phyloP scores from a whole-genome alignment of 495 filamentous ascomycete genomes.

The Penicillium paradoxum region DNA sequence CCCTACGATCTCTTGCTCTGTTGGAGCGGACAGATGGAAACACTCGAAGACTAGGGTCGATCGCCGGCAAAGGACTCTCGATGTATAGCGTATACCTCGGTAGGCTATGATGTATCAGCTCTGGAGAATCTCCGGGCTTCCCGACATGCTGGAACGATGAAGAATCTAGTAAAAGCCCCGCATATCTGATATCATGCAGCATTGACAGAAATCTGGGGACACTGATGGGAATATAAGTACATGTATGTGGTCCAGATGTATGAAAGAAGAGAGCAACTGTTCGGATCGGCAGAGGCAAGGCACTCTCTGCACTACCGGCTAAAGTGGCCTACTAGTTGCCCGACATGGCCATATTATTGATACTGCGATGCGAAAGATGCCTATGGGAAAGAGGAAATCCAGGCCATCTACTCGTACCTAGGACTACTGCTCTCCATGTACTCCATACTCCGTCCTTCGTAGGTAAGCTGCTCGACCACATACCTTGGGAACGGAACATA shows the following conservation, averaged over 20 bases:
- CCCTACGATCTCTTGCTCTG: neutral
- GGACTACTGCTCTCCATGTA: neutral
- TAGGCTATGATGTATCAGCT: conserved; percentile 1
- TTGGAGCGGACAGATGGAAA: neutral
- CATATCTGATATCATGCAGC: conserved; percentile 13
- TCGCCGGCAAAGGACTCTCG: conserved; percentile 1
- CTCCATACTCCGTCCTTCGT: neutral
- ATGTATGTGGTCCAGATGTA: no score
- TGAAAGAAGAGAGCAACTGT: neutral
- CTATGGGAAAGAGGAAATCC: neutral
- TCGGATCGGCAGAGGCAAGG: conserved; percentile 1
- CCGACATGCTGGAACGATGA: conserved; percentile 12
- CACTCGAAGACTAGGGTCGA: neutral
- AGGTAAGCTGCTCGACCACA: neutral
- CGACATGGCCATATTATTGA: neutral
- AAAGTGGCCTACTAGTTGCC: neutral
- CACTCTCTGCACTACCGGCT: neutral
- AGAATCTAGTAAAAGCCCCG: conserved; percentile 7
- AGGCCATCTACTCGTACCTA: neutral
- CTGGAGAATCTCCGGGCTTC: conserved; percentile 2
- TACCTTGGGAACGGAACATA: conserved; percentile 3
- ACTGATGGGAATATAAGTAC: neutral
- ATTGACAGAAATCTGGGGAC: conserved; percentile 8
- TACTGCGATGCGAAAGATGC: neutral
- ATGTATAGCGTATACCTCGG: neutral